Base-by-base conservation (phyloP, 352 stramenopile species). In the Phytophthora europaea region DNA sequence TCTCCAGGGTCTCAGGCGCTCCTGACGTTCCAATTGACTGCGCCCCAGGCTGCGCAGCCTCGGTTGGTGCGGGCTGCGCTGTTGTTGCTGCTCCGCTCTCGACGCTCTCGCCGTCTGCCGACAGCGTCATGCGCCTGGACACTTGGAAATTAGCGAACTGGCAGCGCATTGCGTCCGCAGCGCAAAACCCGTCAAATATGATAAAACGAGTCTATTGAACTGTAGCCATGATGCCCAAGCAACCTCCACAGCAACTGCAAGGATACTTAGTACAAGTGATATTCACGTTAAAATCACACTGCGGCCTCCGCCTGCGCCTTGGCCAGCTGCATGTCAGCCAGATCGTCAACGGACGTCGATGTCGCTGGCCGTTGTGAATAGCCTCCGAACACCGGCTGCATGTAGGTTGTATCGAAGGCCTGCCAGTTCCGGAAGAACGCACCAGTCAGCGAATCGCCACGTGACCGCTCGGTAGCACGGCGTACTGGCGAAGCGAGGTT, bases 331-430 rank as follows among this genome's bases (percentile, higher is more conserved):
- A 61, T 64, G 34, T 72, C 61, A 22, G 55, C 59, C 10, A 67
- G n/a, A 7, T 83, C 59, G 22, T 78, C 69, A 33, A 79, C 55
- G 54, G 65, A 51, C 53, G 61, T 61, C 38, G 72, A 40, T 18
- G 51, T 18, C 23, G 58, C 40, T 52, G 65, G 50, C 28, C 69
- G 64, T 45, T 87, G 82, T 43, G 82, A 82, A 48, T 72, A 80
- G 18, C 89, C 88, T 40, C 89, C 89, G 59, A 96, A 96, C 33
- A 93, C 83, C 16, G 87, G 89, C 67, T 95, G 88, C 82, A 96
- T 89, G 76, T 91, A 94, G 50, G 78, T 83, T 31, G 76, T 77
- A 65, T 96, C 89, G 66, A 96, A 94, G 10, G 77, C 75, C 70
- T 95, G 84, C 89, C 89, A 96, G 47, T 79, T 85, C 20, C 85